Evolutionary conservation across 768 basidiomycete species (phyloP).

Genomic region (Holtermannia corniformis): DNA sequence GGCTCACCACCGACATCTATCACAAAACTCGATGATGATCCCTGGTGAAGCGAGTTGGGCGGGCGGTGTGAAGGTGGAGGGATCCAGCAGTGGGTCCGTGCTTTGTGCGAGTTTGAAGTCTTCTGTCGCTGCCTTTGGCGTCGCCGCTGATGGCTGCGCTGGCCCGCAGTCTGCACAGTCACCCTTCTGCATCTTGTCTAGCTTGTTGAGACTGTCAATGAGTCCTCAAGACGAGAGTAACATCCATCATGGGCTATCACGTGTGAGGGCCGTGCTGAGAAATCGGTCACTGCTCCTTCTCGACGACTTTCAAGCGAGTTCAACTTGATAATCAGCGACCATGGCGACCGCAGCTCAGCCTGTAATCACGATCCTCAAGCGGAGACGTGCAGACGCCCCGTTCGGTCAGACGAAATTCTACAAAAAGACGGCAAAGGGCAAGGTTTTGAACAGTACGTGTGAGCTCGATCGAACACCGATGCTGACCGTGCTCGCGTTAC

Average conservation of each 20-base stretch:
- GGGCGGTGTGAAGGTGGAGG: slow-evolving; percentile 24
- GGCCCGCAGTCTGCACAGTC: background rate
- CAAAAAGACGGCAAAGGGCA: slow-evolving; percentile 89
- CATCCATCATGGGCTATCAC: too few relatives aligned
- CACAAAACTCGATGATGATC: slow-evolving; percentile 85
- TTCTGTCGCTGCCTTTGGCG: background rate
- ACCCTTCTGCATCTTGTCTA: too few relatives aligned
- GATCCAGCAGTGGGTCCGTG: slow-evolving; percentile 10
- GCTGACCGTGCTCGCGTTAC: background rate
- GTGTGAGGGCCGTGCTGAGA: too few relatives aligned
- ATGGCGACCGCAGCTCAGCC: slow-evolving; percentile 11
- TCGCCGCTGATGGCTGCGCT: background rate
- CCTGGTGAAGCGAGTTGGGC: slow-evolving; percentile 43
- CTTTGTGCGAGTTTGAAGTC: background rate
- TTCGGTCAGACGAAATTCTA: slow-evolving; percentile 76
- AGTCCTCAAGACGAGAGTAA: too few relatives aligned
- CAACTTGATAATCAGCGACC: background rate
- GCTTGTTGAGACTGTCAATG: too few relatives aligned
- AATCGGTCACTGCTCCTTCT: too few relatives aligned
- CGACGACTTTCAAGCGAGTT: too few relatives aligned
- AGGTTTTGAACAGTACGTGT: slow-evolving; percentile 75
- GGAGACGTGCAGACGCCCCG: slow-evolving; percentile 34
- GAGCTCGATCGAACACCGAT: background rate
- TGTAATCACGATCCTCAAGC: slow-evolving; percentile 40
- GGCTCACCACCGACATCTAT: slow-evolving; percentile 77